Evolutionary conservation across 2,329 filamentous ascomycete species (phyloP), one percentile per base, ranked within the genome.

Genomic region (Akanthomyces dipterigenus): DNA sequence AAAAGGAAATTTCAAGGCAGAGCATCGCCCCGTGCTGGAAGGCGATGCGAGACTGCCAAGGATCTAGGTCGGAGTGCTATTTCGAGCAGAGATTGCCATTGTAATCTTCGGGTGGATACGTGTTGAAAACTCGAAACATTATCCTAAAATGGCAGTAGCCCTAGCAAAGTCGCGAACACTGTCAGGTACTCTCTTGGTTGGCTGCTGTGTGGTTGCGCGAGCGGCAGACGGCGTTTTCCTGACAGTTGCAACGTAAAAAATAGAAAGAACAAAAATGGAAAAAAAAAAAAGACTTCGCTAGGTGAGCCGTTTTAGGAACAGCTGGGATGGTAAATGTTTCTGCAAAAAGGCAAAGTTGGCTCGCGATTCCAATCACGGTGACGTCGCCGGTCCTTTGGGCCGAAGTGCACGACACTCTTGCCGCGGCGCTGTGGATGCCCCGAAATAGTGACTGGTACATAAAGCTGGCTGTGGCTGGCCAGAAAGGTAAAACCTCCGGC

Each of bases 311-410:
- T n/a, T n/a, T n/a, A n/a, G n/a, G n/a, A n/a, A n/a, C n/a, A n/a
- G n/a, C n/a, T n/a, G n/a, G n/a, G n/a, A n/a, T n/a, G n/a, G n/a
- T n/a, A n/a, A n/a, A n/a, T n/a, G n/a, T n/a, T n/a, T n/a, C n/a
- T n/a, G n/a, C n/a, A n/a, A n/a, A n/a, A n/a, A n/a, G n/a, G n/a
- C n/a, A n/a, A n/a, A n/a, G n/a, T n/a, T n/a, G n/a, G 55, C 43
- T 22, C 20, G 22, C 31, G 55, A 57, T 40, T 16, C n/a, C 20
- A 7, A n/a, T 28, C 42, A 34, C 38, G 3, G 43, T 42, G 31
- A 57, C 16, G 43, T 57, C 34, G 55, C 43, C 16, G 42, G 55
- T 49, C 55, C 55, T 49, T 49, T 57, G 55, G 55, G 16, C 55
- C 55, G 55, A 40, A 22, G 42, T n/a, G 6, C 3, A 26, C 14